Percentiles rank a stretch among this genome's conserved stretches.
Conservation (phyloP, 148 eudicot genomes). For the Suaeda aralocaspica region DNA sequence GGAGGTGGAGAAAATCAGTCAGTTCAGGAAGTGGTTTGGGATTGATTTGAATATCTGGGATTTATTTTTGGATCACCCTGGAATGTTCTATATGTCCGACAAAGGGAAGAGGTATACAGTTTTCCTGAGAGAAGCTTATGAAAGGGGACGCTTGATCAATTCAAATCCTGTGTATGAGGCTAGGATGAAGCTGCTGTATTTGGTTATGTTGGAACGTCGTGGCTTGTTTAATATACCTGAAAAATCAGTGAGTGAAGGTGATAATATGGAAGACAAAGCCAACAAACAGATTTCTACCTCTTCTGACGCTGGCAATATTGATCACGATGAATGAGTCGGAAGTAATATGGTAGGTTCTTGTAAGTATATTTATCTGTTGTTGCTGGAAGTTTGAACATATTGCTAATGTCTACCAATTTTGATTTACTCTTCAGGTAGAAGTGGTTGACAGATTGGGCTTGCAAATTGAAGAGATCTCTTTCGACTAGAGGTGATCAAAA, state of each 20-base stretch:
- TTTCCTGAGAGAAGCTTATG: constrained; percentile 86
- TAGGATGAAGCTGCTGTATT: constrained; percentile 79
- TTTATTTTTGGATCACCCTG: constrained; percentile 91
- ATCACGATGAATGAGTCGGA: constrained; percentile 1
- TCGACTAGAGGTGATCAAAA: not conserved
- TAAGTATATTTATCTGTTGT: not conserved
- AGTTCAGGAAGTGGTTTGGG: constrained; percentile 87
- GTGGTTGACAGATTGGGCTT: not conserved
- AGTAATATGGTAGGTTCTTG: constrained; percentile 12
- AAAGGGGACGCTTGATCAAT: constrained; percentile 71
- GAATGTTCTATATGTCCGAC: constrained; percentile 85
- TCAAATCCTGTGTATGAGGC: constrained; percentile 69
- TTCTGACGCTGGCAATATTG: constrained; percentile 8
- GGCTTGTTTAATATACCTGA: constrained; percentile 36
- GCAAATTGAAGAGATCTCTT: not conserved
- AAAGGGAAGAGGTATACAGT: constrained; percentile 87
- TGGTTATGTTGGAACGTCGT: constrained; percentile 64
- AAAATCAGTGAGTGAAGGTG: constrained; percentile 25
- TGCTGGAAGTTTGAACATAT: not conserved
- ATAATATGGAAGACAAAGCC: constrained; percentile 19
- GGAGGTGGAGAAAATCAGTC: constrained; percentile 97
- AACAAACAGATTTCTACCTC: not conserved
- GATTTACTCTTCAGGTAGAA: not conserved
- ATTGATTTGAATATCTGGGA: constrained; percentile 87
- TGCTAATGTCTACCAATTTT: not conserved